Base-by-base conservation (phyloP, 2,329 filamentous ascomycete genomes). In the Arthrobotrys musiformis region DNA sequence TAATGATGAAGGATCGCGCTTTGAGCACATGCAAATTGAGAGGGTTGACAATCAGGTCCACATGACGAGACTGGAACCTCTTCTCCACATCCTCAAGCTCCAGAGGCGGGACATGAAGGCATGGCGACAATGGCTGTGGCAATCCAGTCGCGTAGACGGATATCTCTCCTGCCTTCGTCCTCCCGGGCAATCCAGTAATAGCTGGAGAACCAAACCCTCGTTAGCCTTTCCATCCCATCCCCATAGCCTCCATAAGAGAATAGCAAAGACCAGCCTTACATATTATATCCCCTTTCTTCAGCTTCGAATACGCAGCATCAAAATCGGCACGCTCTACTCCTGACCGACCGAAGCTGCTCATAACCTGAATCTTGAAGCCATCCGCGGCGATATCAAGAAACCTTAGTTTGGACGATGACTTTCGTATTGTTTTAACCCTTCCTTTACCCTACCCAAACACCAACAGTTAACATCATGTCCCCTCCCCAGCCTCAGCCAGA, bases 321-420 rank as follows among this genome's bases (percentile, higher is more conserved):
- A 76, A 76, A 19, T 48, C 40, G 7, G 33, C 19, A 13, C 11
- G 17, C 11, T 37, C 28, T 0, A 42, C 46, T 1, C 30, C 56
- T n/a, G 87, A 81, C 62, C 86, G 88, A 74, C 86, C 86, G 80
- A 90, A 86, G 83, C 92, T 92, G 83, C 92, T 87, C 85, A 97
- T 89, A 78, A 90, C 87, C 84, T 99, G 95, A 35, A 96, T 84
- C 79, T 87, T 88, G 80, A 89, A 85, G 70, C 90, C 91, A 82
- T 93, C 89, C 82, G 93, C 90, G 80, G 90, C 86, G 60, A 98
- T 85, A 84, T 95, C 92, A 79, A 97, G 83, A 83, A 99, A 99
- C 79, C 93, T 86, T 80, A 99, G 89, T 84, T 92, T 93, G 80
- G 89, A 90, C 79, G 94, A 90, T 67, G 89, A 88, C 56, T 88